A percentile compares a stretch with the other conserved stretches of the same genome.
Evolutionary conservation across 768 basidiomycete species (phyloP).

Genomic region (Trametes maxima): DNA sequence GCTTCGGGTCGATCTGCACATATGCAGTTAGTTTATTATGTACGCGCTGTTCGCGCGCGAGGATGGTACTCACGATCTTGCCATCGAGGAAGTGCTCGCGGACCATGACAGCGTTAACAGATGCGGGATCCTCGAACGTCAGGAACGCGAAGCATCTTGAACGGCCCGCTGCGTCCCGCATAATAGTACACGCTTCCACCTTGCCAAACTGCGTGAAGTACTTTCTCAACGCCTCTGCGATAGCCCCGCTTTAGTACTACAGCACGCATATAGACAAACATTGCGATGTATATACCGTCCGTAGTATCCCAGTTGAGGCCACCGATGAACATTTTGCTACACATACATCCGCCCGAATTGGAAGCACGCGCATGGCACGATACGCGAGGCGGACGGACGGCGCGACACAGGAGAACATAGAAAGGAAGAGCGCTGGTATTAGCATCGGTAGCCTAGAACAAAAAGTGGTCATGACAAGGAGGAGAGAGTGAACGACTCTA

Average conservation of each 20-base stretch:
- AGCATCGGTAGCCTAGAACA: slow-evolving; percentile 80
- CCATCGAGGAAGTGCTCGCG: slow-evolving; percentile 95
- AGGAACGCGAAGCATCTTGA: slow-evolving; percentile 98
- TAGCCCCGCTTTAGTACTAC: slow-evolving; percentile 47
- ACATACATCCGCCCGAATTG: slow-evolving; percentile 14
- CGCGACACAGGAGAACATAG: slow-evolving; percentile 30
- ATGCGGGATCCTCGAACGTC: slow-evolving; percentile 91
- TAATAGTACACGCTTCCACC: slow-evolving; percentile 97
- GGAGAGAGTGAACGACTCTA: slow-evolving; percentile 68
- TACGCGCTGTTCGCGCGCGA: neutral
- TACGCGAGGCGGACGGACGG: slow-evolving; percentile 18
- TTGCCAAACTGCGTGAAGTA: slow-evolving; percentile 97
- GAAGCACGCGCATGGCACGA: slow-evolving; percentile 24
- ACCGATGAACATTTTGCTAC: slow-evolving; percentile 99
- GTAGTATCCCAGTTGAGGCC: slow-evolving; percentile 99
- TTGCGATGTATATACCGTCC: slow-evolving; percentile 75
- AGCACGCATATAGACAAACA: slow-evolving; percentile 39
- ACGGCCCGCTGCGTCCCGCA: slow-evolving; percentile 94
- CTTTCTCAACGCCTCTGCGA: slow-evolving; percentile 69
- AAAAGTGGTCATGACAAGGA: slow-evolving; percentile 54
- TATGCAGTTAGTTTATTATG: slow-evolving; percentile 6
- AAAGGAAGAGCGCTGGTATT: slow-evolving; percentile 68
- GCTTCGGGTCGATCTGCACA: slow-evolving; percentile 95
- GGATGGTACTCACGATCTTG: slow-evolving; percentile 76
- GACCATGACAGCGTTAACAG: slow-evolving; percentile 95